phyloP scores from a whole-genome alignment of 345 rosid species.

The Pugionium dolabratum region DNA sequence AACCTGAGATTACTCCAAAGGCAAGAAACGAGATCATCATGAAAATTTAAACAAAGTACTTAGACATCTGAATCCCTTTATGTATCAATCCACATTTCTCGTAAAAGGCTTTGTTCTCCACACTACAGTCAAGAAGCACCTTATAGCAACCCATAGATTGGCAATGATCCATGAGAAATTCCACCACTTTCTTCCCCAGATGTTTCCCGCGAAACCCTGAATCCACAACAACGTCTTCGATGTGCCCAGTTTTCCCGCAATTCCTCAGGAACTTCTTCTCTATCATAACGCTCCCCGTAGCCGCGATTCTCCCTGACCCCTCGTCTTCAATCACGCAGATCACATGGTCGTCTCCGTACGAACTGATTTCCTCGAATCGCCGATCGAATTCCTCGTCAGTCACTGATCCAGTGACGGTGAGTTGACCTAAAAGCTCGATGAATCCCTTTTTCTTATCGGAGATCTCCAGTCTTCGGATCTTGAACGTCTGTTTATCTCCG shows the following conservation, averaged over 20 bases:
- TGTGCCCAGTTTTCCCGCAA: slow-evolving; percentile 87
- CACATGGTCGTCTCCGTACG: slow-evolving; percentile 70
- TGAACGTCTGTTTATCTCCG: slow-evolving; percentile 35
- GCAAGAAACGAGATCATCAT: neutral
- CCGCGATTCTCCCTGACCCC: slow-evolving; percentile 51
- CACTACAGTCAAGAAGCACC: slow-evolving; percentile 74
- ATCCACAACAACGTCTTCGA: slow-evolving; percentile 87
- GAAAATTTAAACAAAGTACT: slow-evolving; percentile 48
- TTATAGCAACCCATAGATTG: slow-evolving; percentile 70
- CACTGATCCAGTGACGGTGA: slow-evolving; percentile 58
- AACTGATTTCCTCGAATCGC: slow-evolving; percentile 62
- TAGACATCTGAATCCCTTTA: slow-evolving; percentile 71
- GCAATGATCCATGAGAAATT: slow-evolving; percentile 61
- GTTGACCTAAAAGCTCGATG: slow-evolving; percentile 67
- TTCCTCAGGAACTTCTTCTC: slow-evolving; percentile 87
- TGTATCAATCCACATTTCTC: slow-evolving; percentile 78
- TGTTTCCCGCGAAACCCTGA: slow-evolving; percentile 59
- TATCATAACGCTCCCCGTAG: slow-evolving; percentile 69
- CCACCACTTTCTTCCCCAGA: slow-evolving; percentile 64
- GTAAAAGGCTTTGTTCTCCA: slow-evolving; percentile 59
- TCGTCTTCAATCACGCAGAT: slow-evolving; percentile 83
- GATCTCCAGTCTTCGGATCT: slow-evolving; percentile 62
- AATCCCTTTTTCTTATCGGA: slow-evolving; percentile 75
- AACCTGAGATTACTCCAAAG: neutral
- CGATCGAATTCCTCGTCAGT: slow-evolving; percentile 67